phyloP scores from a whole-genome alignment of 1,284 basidiomycete genomes.

The Flammula alnicola region DNA sequence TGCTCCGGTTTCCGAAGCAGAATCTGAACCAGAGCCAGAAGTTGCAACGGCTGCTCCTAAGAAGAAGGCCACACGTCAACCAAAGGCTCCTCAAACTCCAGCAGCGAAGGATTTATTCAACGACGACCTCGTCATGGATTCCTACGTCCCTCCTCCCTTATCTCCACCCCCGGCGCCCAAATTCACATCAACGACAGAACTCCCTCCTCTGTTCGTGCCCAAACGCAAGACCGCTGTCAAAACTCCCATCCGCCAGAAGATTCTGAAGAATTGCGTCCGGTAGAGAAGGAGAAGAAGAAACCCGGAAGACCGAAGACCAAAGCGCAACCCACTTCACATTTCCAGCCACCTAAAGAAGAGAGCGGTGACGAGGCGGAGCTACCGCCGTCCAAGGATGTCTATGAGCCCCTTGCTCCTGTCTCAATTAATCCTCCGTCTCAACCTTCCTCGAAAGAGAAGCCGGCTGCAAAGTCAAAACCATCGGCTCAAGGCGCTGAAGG shows the following conservation, averaged over 20 bases:
- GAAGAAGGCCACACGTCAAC: conserved; percentile 14
- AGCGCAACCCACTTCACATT: conserved; percentile 11
- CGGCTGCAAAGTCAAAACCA: conserved; percentile 11
- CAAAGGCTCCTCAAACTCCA: conserved; percentile 15
- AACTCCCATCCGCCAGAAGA: too few relatives aligned
- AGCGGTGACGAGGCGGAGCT: too few relatives aligned
- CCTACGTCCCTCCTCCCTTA: conserved; percentile 14
- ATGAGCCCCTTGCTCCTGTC: neutral
- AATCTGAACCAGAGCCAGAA: conserved; percentile 3
- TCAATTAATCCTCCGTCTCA: conserved; percentile 7
- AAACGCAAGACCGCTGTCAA: conserved; percentile 26
- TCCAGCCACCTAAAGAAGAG: conserved; percentile 8
- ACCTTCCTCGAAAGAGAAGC: conserved; percentile 9
- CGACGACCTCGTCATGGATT: conserved; percentile 23
- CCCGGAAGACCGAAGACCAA: conserved; percentile 21
- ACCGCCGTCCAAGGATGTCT: conserved; percentile 10
- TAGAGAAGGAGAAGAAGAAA: conserved; percentile 23
- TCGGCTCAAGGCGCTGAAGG: conserved; percentile 2
- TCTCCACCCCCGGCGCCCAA: conserved; percentile 4
- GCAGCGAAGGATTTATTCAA: conserved; percentile 20
- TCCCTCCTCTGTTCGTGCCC: conserved; percentile 32
- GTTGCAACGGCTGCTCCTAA: conserved; percentile 2
- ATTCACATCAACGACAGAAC: conserved; percentile 15
- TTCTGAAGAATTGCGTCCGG: too few relatives aligned
- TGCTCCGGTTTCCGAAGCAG: conserved; percentile 7